Percentiles rank a stretch among this genome's conserved stretches.
phyloP scores from a whole-genome alignment of 2,329 filamentous ascomycete genomes.

The Penicillium decumbens region DNA sequence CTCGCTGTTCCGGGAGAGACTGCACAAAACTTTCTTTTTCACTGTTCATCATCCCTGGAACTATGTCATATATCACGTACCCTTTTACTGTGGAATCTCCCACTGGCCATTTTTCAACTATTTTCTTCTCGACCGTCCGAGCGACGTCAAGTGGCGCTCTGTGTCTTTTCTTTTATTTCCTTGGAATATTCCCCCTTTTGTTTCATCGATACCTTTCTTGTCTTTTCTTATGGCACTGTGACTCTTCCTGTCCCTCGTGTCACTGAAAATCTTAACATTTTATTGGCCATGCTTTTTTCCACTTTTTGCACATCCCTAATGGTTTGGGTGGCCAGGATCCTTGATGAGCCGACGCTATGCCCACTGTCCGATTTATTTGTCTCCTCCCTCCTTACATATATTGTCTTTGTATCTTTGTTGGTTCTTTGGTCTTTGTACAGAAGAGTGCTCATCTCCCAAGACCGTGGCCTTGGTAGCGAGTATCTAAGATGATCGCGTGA shows the following conservation, averaged over 20 bases:
- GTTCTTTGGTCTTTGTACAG: conserved; percentile 16
- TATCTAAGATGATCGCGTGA: background rate
- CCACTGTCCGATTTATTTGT: conserved; percentile 8
- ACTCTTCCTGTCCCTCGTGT: conserved; percentile 13
- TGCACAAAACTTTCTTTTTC: conserved; percentile 25
- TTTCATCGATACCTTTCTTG: conserved; percentile 20
- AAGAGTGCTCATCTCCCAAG: conserved; percentile 4
- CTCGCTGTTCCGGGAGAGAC: conserved; percentile 2
- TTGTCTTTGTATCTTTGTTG: conserved; percentile 3
- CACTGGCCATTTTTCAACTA: conserved; percentile 14
- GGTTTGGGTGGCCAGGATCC: conserved; percentile 18
- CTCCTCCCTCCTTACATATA: background rate
- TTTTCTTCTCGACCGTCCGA: conserved; percentile 23
- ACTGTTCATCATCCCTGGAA: conserved; percentile 24
- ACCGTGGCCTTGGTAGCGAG: background rate
- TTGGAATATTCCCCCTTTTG: conserved; percentile 36
- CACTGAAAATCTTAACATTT: conserved; percentile 14
- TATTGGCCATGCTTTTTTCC: conserved; percentile 16
- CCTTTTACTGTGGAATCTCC: conserved; percentile 24
- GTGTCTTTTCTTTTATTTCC: conserved; percentile 23
- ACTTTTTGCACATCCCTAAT: conserved; percentile 17
- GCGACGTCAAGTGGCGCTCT: conserved; percentile 9
- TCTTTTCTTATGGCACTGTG: conserved; percentile 19
- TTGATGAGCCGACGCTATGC: conserved; percentile 17
- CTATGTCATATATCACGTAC: conserved; percentile 26